A percentile compares a stretch with the other conserved stretches of the same genome.
Evolutionary conservation across 495 filamentous ascomycete genomes (phyloP).

Genomic region (Evernia prunastri): DNA sequence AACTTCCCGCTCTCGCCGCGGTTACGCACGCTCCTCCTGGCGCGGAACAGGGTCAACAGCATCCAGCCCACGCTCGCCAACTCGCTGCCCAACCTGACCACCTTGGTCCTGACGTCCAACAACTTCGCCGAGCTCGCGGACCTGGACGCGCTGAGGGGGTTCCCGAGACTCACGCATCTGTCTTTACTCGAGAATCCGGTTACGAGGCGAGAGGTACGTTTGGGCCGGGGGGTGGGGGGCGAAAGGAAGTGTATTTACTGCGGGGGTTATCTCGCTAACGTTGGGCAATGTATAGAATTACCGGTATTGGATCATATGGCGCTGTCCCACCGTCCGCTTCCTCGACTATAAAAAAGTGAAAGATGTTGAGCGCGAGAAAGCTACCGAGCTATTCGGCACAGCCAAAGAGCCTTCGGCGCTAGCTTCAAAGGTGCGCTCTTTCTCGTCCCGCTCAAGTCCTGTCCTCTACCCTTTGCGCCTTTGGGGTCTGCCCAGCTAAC

Average conservation of each 20-base stretch:
- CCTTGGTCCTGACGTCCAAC: constrained; percentile 72
- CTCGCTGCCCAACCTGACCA: constrained; percentile 69
- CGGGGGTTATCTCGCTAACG: background rate
- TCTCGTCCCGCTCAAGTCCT: background rate
- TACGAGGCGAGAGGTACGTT: constrained; percentile 83
- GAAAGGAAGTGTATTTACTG: background rate
- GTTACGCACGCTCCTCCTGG: constrained; percentile 76
- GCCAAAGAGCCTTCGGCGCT: constrained; percentile 66
- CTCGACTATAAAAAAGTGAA: constrained; percentile 92
- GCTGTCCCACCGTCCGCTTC: constrained; percentile 76
- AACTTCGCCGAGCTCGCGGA: constrained; percentile 75
- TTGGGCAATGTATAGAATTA: constrained; percentile 61
- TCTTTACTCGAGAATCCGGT: constrained; percentile 82
- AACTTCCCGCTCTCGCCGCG: constrained; percentile 95
- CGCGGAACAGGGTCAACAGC: constrained; percentile 75
- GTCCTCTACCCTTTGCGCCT: background rate
- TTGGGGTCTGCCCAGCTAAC: background rate
- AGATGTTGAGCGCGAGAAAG: constrained; percentile 68
- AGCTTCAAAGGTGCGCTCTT: constrained; percentile 55
- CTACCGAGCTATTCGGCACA: constrained; percentile 77
- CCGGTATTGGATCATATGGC: constrained; percentile 85
- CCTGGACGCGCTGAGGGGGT: constrained; percentile 70
- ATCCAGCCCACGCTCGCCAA: constrained; percentile 69
- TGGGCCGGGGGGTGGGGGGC: too few relatives aligned
- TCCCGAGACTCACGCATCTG: constrained; percentile 68